Evolutionary conservation across 441 rosid genomes (phyloP), one percentile per base, ranked within the genome.

Genomic region (Brassica hybrid): DNA sequence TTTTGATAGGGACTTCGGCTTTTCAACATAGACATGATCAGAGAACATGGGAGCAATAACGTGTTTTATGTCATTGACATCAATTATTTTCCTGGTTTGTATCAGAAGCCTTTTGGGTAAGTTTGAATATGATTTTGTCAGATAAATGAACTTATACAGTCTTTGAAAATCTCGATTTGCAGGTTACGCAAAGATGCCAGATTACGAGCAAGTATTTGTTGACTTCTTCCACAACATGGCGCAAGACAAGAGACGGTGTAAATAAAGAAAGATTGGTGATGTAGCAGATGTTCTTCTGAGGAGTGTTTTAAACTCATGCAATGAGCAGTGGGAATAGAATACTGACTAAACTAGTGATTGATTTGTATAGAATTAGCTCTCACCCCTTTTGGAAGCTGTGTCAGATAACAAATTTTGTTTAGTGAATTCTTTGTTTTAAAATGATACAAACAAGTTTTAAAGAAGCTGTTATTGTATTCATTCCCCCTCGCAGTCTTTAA

Each of bases 21-120:
- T 86, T 94, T 94, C 87, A 94, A 94, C 86, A 85, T 94, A 74
- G 97, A 94, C 73, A 88, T 94, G 94, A 92, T 92, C 57, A 88
- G 97, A 11, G 92, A 92, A 82, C 86, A 91, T 76, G 97, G 92
- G 76, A 86, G 89, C 63, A 85, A 83, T 76, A 90, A 91, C 57
- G 61, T 67, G 56, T 94, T 86, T 81, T 91, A 90, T 66, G 98
- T 92, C 75, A 88, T 94, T 21, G 98, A 80, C 79, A 71, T 80
- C 65, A 80, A 80, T 45, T 76, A 80, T 80, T 76, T 72, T 54
- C 80, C 77, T 60, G 77, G 83, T n/a, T 16, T 16, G 50, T 61
- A 0, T 52, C 14, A 13, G 18, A 38, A 36, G 17, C n/a, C 64
- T 43, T 57, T 59, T 67, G 23, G 38, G 61, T 50, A 0, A 38